Evolutionary conservation across 1,284 basidiomycete genomes (phyloP), one percentile per base, ranked within the genome.

Genomic region (Leccinum insigne): DNA sequence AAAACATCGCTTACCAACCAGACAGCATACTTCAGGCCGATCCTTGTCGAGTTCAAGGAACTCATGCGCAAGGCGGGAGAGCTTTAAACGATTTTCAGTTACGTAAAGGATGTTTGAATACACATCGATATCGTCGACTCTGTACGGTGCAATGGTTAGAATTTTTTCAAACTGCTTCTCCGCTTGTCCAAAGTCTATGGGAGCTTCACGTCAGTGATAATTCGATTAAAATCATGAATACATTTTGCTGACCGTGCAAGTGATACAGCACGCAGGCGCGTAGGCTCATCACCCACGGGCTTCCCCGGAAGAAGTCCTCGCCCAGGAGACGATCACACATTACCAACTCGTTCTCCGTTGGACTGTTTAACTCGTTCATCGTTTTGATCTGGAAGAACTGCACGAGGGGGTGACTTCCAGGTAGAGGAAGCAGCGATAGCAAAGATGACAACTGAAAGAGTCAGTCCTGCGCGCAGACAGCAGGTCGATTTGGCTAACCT

Each of bases 61-160:
- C 75, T 94, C 92, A 74, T 98, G 95, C 10, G 97, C 97, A 26
- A 99, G 85, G 75, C 91, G 91, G 13, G 96, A 95, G 40, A 99
- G 82, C 76, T 96, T 95, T 38, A 94, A 83, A 49, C 87, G 86
- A 71, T 95, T 95, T 72, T 96, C 93, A 64, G 94, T 94, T 5
- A 99, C 95, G 78, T 99, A 99, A 52, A 99, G 85, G 73, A 99
- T 97, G 76, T 99, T 98, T 64, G 96, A 98, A 77, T 95, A 97
- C 63, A 98, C 91, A 75, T 99, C 97, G 62, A 99, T 91, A 71
- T 98, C 95, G 70, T 99, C 98, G 67, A 98, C 88, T 26, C 96
- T 86, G 79, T 90, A 92, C 4, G 96, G 96, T 76, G 99, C 96
- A 52, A 91, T 76, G 5, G 81, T 77, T 58, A 94, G 85, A 32